Conservation (phyloP, 768 basidiomycete genomes). For the Dendrothele bispora region DNA sequence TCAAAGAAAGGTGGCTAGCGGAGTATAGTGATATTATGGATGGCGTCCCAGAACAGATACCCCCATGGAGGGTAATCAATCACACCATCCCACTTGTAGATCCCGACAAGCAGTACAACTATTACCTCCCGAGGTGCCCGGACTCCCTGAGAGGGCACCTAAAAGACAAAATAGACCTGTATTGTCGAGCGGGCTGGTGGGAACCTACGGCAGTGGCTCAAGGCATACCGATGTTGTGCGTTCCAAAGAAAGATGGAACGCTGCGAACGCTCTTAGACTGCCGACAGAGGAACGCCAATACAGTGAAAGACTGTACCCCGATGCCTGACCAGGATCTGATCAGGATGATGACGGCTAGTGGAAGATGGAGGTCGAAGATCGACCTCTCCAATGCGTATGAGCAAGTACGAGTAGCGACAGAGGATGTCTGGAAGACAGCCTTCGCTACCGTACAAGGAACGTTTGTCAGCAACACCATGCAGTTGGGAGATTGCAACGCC, state of each 20-base stretch:
- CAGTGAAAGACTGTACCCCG: conserved; percentile 35
- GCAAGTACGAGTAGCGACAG: conserved; percentile 15
- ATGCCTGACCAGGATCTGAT: conserved; percentile 38
- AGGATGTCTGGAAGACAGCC: conserved; percentile 14
- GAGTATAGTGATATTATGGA: no score
- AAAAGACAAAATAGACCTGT: conserved; percentile 29
- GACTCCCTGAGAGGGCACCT: conserved; percentile 26
- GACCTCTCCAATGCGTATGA: conserved; percentile 25
- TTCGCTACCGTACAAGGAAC: conserved; percentile 24
- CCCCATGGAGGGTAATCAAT: no score
- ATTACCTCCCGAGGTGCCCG: no score
- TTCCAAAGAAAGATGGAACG: conserved; percentile 30
- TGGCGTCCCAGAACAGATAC: no score
- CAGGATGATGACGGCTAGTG: conserved; percentile 28
- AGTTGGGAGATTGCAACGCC: conserved; percentile 25
- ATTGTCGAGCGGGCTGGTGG: conserved; percentile 37
- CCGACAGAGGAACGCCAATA: conserved; percentile 40
- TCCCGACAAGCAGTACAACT: no score
- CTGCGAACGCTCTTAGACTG: conserved; percentile 35
- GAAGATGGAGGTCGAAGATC: conserved; percentile 18
- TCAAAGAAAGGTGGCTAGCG: no score
- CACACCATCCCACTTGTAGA: no score
- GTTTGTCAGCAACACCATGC: conserved; percentile 22
- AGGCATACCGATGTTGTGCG: conserved; percentile 31
- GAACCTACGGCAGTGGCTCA: conserved; percentile 15